Base-by-base conservation (phyloP, 2,329 filamentous ascomycete species). In the Aspergillus ochraceus region DNA sequence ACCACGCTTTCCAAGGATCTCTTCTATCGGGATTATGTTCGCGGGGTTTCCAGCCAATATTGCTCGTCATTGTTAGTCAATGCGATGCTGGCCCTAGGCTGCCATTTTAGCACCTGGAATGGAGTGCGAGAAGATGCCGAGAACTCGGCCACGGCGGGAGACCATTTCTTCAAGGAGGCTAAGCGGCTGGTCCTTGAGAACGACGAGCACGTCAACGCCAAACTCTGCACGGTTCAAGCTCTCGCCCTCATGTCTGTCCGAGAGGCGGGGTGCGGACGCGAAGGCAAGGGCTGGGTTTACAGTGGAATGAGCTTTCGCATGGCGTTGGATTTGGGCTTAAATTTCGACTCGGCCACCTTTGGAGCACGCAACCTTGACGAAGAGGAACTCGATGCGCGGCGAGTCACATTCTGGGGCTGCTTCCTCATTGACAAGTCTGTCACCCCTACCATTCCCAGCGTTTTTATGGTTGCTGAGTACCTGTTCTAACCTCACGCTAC, bases 221-320 rank as follows among this genome's bases (percentile, higher is more conserved):
- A 88, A 54, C 80, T 98, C 57, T 90, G 92, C 6, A 98, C 93
- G 0, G 92, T 98, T 0, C 95, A 99, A 77, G 95, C 95, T 0
- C 79, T 98, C 57, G 93, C 92, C 0, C 80, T 98, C 63, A 97
- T 99, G 93, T 97, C 93, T 8, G 94, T 98, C 0, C 85, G 95
- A 61, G 95, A 99, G 79, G 95, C 94, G 2, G 95, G 95, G 1
- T 98, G 94, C 74, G 94, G 91, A 0, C 85, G 94, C 47, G 95
- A 98, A 77, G 92, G 92, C 45, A 96, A 95, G 75, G 95, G 95
- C 1, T 99, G 95, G 95, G 92, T 97, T 3, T 98, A 98, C 75
- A 97, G 92, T 69, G 94, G 95, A 53, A 97, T 99, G 91, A 95
- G 91, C 70, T 98, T 99, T 74, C 89, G 95, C 49, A 98, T 99